These are phyloP conservation scores for Hortiboletus campestris DNA, from an alignment of 768 basidiomycete genomes.

Conservation along the genomic window DNA sequence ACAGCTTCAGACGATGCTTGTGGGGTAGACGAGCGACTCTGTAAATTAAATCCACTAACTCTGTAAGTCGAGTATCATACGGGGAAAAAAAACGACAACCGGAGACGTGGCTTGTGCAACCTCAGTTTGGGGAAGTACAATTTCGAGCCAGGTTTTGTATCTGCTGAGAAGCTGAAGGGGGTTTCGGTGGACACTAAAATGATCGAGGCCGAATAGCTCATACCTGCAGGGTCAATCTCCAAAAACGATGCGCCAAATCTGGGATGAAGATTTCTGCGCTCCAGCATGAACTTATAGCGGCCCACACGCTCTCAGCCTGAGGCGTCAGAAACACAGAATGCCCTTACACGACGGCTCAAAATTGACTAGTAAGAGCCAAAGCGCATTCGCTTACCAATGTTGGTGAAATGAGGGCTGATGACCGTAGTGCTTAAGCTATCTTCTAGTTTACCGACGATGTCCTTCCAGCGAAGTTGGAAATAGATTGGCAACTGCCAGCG, in stretches of 20 bases:
- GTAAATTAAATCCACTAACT: slow-evolving; percentile 15
- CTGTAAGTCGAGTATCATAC: not conserved
- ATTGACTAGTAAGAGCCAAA: not conserved
- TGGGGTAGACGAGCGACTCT: slow-evolving; percentile 54
- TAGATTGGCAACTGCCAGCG: slow-evolving; percentile 97
- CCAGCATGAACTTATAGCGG: slow-evolving; percentile 81
- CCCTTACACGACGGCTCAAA: slow-evolving; percentile 15
- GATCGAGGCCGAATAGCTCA: slow-evolving; percentile 2
- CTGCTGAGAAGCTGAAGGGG: slow-evolving; percentile 68
- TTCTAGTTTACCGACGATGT: slow-evolving; percentile 79
- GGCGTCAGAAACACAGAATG: slow-evolving; percentile 47
- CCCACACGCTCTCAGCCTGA: slow-evolving; percentile 69
- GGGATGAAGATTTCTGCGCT: slow-evolving; percentile 81
- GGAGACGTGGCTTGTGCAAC: slow-evolving; percentile 34
- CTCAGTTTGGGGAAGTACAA: slow-evolving; percentile 46
- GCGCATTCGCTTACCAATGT: slow-evolving; percentile 38
- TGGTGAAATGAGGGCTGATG: slow-evolving; percentile 37
- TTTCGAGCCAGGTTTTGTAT: slow-evolving; percentile 77
- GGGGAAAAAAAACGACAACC: slow-evolving; percentile 24
- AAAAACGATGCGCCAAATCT: slow-evolving; percentile 81
- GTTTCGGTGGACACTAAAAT: slow-evolving; percentile 1
- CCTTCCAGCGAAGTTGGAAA: slow-evolving; percentile 97
- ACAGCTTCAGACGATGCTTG: slow-evolving; percentile 45
- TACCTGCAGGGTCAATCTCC: slow-evolving; percentile 90
- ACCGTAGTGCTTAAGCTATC: slow-evolving; percentile 48